Evolutionary conservation across 495 filamentous ascomycete species (phyloP).

Genomic region (Lasiosphaeria ovina): DNA sequence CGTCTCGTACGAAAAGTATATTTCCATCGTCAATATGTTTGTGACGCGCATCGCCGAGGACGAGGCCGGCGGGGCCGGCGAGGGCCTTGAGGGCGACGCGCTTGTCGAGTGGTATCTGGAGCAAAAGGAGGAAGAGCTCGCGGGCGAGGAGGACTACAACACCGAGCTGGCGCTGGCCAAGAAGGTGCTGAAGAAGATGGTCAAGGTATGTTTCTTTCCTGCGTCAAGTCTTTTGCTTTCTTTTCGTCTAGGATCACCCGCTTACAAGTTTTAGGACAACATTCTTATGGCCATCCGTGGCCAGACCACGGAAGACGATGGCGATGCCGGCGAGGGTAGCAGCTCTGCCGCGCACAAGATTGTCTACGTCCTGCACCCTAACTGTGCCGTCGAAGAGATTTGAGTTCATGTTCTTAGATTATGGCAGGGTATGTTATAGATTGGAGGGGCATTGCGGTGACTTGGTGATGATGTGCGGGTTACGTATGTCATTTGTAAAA

Average conservation of each 20-base stretch:
- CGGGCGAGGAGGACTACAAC: constrained; percentile 74
- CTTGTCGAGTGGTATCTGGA: constrained; percentile 92
- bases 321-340: constrained; percentile 47
- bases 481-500: too few species aligned
- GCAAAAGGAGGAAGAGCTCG: constrained; percentile 82
- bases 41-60: constrained; percentile 69
- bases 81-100: constrained; percentile 86
- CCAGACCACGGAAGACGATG: constrained; percentile 68
- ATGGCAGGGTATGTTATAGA: neutral
- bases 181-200: constrained; percentile 94
- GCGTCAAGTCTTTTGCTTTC: neutral
- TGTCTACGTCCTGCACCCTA: constrained; percentile 92
- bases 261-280: constrained; percentile 62
- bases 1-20: constrained; percentile 94
- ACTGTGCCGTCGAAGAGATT: constrained; percentile 73
- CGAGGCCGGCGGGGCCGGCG: constrained; percentile 72
- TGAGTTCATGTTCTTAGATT: constrained; percentile 3
- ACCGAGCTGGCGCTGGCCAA: constrained; percentile 70
- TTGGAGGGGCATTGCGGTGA: neutral
- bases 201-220: constrained; percentile 67
- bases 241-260: constrained; percentile 17
- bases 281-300: constrained; percentile 88
- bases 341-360: constrained; percentile 49
- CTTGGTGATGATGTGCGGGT: neutral
- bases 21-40: constrained; percentile 79